Evolutionary conservation across 257 asterid genomes (phyloP).

Genomic region (Jacaranda copaia): DNA sequence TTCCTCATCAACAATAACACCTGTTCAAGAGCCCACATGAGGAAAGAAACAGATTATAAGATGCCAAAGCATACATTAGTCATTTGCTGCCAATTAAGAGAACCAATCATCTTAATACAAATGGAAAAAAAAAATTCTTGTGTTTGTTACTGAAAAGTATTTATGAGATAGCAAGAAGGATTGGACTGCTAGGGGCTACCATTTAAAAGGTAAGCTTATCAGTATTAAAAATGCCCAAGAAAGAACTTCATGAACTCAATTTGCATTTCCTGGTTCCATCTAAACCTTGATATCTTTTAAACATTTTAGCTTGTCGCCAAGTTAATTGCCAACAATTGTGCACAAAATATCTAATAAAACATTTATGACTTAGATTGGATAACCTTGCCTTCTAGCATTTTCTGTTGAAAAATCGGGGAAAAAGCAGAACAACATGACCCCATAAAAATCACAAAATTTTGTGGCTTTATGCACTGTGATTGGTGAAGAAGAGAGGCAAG

Average conservation of each 20-base stretch:
- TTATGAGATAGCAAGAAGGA: not conserved
- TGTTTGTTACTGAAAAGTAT: not conserved
- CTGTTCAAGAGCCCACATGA: slow-evolving; percentile 46
- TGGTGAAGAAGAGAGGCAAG: not conserved
- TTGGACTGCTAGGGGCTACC: not conserved
- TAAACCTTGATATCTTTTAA: not conserved
- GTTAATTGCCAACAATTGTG: slow-evolving; percentile 15
- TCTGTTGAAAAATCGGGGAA: not conserved
- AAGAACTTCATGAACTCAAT: not conserved
- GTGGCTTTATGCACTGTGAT: not conserved
- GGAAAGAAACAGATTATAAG: slow-evolving; percentile 14
- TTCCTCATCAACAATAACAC: slow-evolving; percentile 87
- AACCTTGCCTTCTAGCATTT: not conserved
- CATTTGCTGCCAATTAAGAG: not conserved
- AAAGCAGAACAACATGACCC: not conserved
- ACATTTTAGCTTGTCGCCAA: not conserved
- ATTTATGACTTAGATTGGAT: not conserved
- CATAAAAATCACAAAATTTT: slow-evolving; percentile 1
- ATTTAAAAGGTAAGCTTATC: not conserved
- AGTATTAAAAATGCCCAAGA: not conserved
- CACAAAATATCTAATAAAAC: slow-evolving; percentile 3
- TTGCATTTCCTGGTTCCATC: not conserved
- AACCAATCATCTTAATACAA: not conserved
- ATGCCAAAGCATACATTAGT: slow-evolving; percentile 9
- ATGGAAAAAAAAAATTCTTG: not conserved